phyloP scores from a whole-genome alignment of 495 filamentous ascomycete species.

The Monascus purpureus region DNA sequence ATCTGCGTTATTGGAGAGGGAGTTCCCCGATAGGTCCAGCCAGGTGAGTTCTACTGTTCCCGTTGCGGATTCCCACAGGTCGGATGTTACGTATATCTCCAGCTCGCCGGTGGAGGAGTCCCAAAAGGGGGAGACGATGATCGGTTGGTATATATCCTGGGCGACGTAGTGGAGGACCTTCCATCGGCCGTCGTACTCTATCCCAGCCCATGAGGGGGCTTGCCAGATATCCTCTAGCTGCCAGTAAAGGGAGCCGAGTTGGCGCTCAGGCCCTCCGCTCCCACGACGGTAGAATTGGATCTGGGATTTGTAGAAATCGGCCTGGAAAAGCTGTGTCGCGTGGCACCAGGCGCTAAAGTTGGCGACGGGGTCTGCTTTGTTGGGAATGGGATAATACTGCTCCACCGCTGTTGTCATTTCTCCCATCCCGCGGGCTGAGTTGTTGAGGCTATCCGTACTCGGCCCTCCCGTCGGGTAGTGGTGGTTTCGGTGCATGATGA shows the following conservation, averaged over 20 bases:
- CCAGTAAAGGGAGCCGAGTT: constrained; percentile 54
- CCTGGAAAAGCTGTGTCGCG: constrained; percentile 54
- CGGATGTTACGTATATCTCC: constrained; percentile 42
- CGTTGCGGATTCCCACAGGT: constrained; percentile 23
- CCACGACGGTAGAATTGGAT: constrained; percentile 55
- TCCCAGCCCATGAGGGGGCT: constrained; percentile 51
- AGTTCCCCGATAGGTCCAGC: constrained; percentile 25
- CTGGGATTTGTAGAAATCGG: constrained; percentile 49
- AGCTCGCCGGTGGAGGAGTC: constrained; percentile 40
- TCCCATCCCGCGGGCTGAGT: constrained; percentile 34
- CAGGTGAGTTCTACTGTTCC: constrained; percentile 25
- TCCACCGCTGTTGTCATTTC: constrained; percentile 51
- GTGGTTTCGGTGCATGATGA: constrained; percentile 48
- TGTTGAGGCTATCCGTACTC: constrained; percentile 26
- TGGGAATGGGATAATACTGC: constrained; percentile 47
- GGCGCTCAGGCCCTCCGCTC: constrained; percentile 42
- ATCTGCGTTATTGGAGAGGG: constrained; percentile 15
- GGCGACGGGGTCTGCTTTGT: constrained; percentile 38
- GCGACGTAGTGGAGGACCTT: constrained; percentile 49
- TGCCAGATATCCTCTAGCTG: constrained; percentile 60
- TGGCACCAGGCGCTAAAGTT: constrained; percentile 61
- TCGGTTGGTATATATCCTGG: constrained; percentile 44
- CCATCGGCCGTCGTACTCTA: constrained; percentile 52
- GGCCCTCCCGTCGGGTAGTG: constrained; percentile 42
- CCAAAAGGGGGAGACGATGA: constrained; percentile 50